Percentiles rank a stretch among this genome's conserved stretches.
Conservation (phyloP, 2,329 filamentous ascomycete genomes). For the Ceratocystiopsis minuta region DNA sequence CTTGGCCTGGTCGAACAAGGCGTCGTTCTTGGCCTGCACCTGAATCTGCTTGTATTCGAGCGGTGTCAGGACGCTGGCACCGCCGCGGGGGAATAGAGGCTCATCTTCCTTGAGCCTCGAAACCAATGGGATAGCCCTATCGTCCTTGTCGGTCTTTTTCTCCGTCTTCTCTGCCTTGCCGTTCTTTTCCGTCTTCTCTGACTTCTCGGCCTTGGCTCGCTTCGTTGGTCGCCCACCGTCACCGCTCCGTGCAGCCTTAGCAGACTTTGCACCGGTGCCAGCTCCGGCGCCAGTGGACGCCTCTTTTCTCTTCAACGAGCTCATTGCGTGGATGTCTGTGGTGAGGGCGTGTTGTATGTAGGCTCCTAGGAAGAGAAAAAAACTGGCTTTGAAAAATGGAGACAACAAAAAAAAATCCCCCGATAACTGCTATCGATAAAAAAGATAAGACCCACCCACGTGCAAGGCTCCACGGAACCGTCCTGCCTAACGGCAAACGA, state of each 20-base stretch:
- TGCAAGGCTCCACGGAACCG: too few relatives aligned
- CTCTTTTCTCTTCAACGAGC: slow-evolving; percentile 10
- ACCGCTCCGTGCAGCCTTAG: slow-evolving; percentile 1
- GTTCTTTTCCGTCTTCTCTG: neutral
- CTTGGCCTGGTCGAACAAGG: slow-evolving; percentile 67
- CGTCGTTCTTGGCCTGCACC: slow-evolving; percentile 81
- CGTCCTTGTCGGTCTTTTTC: neutral
- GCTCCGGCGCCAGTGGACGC: slow-evolving; percentile 1
- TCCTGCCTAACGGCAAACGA: neutral
- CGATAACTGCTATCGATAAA: slow-evolving; percentile 9
- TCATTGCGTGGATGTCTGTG: slow-evolving; percentile 3
- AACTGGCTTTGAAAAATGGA: slow-evolving; percentile 1
- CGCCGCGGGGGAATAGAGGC: slow-evolving; percentile 78
- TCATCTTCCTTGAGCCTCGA: slow-evolving; percentile 57
- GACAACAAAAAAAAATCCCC: slow-evolving; percentile 4
- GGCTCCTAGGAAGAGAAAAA: neutral
- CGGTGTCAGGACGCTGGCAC: slow-evolving; percentile 75
- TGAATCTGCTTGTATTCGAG: slow-evolving; percentile 94
- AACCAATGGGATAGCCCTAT: slow-evolving; percentile 14
- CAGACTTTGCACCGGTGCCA: slow-evolving; percentile 1
- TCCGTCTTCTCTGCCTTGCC: slow-evolving; percentile 1
- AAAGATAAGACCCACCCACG: too few relatives aligned
- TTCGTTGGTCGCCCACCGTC: slow-evolving; percentile 6
- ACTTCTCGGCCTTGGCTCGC: slow-evolving; percentile 4
- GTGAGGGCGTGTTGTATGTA: neutral